Base-by-base conservation (phyloP, 169 alveolate species). In the Plasmodium gaboni region DNA sequence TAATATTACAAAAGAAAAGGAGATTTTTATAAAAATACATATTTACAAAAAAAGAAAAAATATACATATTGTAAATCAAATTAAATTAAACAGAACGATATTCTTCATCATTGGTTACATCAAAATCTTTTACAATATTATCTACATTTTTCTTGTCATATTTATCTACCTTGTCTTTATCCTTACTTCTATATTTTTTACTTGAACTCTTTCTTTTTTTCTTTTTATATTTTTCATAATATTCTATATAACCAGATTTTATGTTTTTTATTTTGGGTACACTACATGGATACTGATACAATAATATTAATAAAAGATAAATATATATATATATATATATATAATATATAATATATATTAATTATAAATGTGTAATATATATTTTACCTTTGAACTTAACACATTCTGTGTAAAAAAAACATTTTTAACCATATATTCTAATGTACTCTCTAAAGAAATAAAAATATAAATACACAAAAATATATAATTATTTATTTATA, bases 171-270 rank as follows among this genome's bases (percentile, higher is more conserved):
- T 28, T 85, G 46, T 13, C 48, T 63, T 85, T 85, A 12, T 73
- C 61, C 63, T 85, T 85, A 65, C 53, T 60, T 61, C 51, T 85
- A 12, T 22, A 46, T 59, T 59, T 42, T 26, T 73, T 70, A 32
- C 67, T 32, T 17, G 72, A 59, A 17, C 71, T 68, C 57, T 70
- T 70, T 22, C 71, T 85, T 73, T 85, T 65, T 26, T 63, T 85
- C 50, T 46, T 85, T 46, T 46, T 85, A 71, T 44, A 42, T 24
- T 85, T 70, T 70, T 85, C 92, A 73, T 57, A 70, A 70, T 85
- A 85, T 73, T 85, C 92, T 28, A 85, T 85, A 73, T 85, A 85
- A n/a, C 87, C 87, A 1, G 87, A 70, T 73, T 71, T 85, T 67
- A 85, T 61, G 46, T 85, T 85, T 63, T 85, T 85, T 48, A 85